Conservation (phyloP, 331 rosid species). For the Acacia concinna region DNA sequence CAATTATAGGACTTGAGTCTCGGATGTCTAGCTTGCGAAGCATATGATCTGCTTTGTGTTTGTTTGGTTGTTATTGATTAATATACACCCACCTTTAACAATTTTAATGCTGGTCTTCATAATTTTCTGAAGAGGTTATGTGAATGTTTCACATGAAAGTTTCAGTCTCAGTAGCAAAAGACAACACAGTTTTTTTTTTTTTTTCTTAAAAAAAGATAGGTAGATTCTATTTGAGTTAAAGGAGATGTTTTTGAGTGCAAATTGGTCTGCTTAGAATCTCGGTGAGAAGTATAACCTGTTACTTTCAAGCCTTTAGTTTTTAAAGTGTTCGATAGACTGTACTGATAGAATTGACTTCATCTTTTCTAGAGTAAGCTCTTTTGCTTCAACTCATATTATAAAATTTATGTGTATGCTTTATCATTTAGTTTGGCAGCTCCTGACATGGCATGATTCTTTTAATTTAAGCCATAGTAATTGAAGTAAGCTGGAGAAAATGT, state of each 20-base stretch:
- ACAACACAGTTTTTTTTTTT: no score
- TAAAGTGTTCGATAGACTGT: background rate
- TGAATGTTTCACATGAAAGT: slow-evolving; percentile 22
- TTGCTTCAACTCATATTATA: background rate
- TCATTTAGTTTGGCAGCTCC: slow-evolving; percentile 6
- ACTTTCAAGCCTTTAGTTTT: background rate
- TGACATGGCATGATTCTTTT: background rate
- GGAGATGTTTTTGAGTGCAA: background rate
- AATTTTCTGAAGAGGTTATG: slow-evolving; percentile 19
- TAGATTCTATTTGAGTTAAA: slow-evolving; percentile 22
- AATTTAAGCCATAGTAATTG: slow-evolving; percentile 11
- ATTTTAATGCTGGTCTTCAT: background rate
- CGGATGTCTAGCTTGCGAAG: background rate
- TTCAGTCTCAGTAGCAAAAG: background rate
- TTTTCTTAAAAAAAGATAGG: no score
- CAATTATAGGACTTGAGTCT: background rate
- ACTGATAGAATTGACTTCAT: background rate
- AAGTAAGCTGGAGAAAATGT: background rate
- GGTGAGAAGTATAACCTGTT: background rate
- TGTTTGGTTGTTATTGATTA: background rate
- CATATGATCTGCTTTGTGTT: background rate
- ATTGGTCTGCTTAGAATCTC: background rate
- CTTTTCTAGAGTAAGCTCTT: background rate
- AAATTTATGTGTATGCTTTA: background rate
- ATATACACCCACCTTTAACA: background rate